Base-by-base conservation (phyloP, 2,329 filamentous ascomycete genomes). In the Diaporthe sp. region DNA sequence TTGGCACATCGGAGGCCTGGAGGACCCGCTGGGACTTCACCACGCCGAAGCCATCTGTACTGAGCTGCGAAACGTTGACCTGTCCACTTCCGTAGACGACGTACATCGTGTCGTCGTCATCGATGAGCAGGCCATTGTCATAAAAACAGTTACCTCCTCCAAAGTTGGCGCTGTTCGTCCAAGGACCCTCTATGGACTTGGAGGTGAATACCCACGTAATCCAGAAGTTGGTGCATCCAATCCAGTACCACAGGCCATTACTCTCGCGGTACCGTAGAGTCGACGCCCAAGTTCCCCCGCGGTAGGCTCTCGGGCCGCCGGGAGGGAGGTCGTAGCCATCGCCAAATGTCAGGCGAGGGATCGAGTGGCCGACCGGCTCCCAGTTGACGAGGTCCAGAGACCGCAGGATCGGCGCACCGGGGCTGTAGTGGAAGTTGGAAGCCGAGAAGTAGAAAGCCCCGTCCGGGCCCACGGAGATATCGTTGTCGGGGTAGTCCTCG, bases 61-160 rank as follows among this genome's bases (percentile, higher is more conserved):
- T 86, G 3, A 92, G 83, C 78, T 90, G 85, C 1, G 90, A 87
- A 1, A 92, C 85, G 12, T 77, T 82, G 71, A 92, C 85, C 2
- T 87, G 83, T 0, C 81, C 85, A 63, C 84, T 86, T 6, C 89
- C 90, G 78, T 90, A 90, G 0, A 86, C 88, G 0, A 92, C 86
- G 71, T 91, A 92, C 85, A 91, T 89, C 0, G 86, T 88, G 74
- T 91, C 90, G 44, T 91, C 86, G 34, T 90, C 88, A 68, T 92
- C 90, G 47, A 92, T 86, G n/a, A 92, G 80, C 0, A 92, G 80
- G 0, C 90, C 89, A 25, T 84, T 86, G 80, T 92, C 90, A 78
- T 92, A 92, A 78, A 89, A 91, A 80, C 90, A 92, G 1, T 80
- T 84, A 0, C 81, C 83, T 72, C 31, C 75, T 8, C 81, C 81